Conservation (phyloP, 257 asterid species). For the Capsicum chinense region DNA sequence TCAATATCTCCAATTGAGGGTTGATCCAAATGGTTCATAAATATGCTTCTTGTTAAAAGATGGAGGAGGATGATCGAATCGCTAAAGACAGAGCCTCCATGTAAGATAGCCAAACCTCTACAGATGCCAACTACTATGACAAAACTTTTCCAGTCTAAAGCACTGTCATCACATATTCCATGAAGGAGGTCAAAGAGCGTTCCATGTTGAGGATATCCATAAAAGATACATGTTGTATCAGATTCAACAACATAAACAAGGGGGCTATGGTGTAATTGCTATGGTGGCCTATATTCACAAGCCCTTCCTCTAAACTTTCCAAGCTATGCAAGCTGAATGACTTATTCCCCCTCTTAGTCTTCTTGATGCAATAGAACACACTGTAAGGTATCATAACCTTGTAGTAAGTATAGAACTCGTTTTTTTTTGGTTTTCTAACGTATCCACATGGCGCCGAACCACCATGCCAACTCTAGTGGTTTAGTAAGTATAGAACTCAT, state of each 20-base stretch:
- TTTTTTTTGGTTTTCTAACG: no score
- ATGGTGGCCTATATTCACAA: background rate
- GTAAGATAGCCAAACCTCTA: conserved; percentile 16
- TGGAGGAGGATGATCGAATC: background rate
- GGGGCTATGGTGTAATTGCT: conserved; percentile 18
- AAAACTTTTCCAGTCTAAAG: conserved; percentile 19
- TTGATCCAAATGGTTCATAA: conserved; percentile 4
- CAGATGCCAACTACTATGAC: conserved; percentile 19
- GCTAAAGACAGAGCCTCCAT: background rate
- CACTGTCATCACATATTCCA: background rate
- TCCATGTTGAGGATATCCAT: conserved; percentile 33
- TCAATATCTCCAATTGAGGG: conserved; percentile 31
- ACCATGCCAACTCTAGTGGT: no score
- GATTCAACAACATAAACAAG: background rate
- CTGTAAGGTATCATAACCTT: conserved; percentile 26
- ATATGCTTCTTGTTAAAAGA: conserved; percentile 23
- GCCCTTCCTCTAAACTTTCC: background rate
- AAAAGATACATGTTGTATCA: background rate
- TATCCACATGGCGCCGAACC: no score
- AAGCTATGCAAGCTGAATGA: background rate
- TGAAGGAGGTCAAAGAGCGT: conserved; percentile 27
- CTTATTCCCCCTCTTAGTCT: background rate
- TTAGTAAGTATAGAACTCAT: no score
- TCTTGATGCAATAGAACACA: conserved; percentile 16
- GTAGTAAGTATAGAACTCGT: conserved; percentile 1